These are phyloP conservation scores for Huntiella omanensis DNA, from an alignment of 2,329 filamentous ascomycete genomes.

Conservation along the genomic window DNA sequence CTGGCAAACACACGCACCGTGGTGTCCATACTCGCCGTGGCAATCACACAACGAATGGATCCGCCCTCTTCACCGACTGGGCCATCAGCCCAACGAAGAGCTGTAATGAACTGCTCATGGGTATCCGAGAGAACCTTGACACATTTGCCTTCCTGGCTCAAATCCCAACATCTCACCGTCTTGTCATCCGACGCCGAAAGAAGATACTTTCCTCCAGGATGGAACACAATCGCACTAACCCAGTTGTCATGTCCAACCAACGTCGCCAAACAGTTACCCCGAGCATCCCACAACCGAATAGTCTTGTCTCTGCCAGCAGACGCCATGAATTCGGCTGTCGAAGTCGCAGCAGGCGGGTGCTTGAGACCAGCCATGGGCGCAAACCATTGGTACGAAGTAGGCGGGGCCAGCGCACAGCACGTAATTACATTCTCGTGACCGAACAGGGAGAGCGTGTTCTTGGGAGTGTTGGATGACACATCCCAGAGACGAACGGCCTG, in stretches of 20 bases:
- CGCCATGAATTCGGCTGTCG: constrained; percentile 71
- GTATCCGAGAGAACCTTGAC: constrained; percentile 63
- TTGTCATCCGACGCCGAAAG: constrained; percentile 79
- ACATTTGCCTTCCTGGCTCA: constrained; percentile 75
- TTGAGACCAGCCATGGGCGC: constrained; percentile 64
- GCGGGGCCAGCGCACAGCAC: constrained; percentile 72
- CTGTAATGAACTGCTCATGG: constrained; percentile 72
- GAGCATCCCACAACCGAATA: constrained; percentile 73
- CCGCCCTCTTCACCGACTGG: constrained; percentile 20
- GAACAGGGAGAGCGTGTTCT: constrained; percentile 60
- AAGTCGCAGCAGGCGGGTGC: constrained; percentile 55
- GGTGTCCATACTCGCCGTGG: constrained; percentile 66
- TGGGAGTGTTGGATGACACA: constrained; percentile 42
- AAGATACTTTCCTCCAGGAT: constrained; percentile 80
- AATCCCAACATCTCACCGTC: constrained; percentile 83
- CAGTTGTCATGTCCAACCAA: constrained; percentile 85
- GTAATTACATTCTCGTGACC: constrained; percentile 77
- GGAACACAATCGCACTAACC: constrained; percentile 72
- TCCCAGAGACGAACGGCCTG: constrained; percentile 75
- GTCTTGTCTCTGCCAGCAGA: constrained; percentile 81
- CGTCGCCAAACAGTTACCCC: constrained; percentile 70
- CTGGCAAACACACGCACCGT: constrained; percentile 61
- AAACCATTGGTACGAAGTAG: constrained; percentile 58
- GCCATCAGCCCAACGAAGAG: constrained; percentile 68
- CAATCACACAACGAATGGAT: constrained; percentile 64